Percentiles rank a stretch among this genome's conserved stretches.
These are phyloP conservation scores for Daldinia sp. DNA, from an alignment of 2,329 filamentous ascomycete genomes.

Conservation along the genomic window DNA sequence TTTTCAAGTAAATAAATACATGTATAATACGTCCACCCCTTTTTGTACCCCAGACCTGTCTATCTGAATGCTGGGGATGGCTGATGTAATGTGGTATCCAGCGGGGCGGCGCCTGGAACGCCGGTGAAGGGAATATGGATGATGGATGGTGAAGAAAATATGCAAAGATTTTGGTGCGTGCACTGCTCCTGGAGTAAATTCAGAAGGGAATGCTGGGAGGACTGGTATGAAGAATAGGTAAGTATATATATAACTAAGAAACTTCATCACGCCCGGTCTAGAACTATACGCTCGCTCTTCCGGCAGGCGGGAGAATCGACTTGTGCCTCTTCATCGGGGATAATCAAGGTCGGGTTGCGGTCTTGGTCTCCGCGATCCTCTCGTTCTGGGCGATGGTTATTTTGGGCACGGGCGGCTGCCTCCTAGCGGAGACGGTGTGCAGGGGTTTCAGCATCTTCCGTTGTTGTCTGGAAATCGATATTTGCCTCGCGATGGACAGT, in stretches of 20 bases:
- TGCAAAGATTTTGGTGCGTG: too few species aligned
- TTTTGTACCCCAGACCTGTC: neutral
- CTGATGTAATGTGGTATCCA: neutral
- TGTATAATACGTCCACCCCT: neutral
- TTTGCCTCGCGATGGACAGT: constrained; percentile 73
- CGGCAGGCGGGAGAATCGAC: constrained; percentile 49
- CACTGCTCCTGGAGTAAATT: too few species aligned
- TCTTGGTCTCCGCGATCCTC: constrained; percentile 51
- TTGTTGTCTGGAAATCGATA: constrained; percentile 70
- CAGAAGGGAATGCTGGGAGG: neutral
- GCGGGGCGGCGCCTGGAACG: constrained; percentile 12
- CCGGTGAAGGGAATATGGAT: constrained; percentile 12
- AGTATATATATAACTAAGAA: neutral
- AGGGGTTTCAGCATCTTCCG: constrained; percentile 65
- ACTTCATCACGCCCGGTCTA: constrained; percentile 54
- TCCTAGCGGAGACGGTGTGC: constrained; percentile 45
- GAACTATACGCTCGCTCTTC: constrained; percentile 62
- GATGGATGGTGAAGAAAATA: too few species aligned
- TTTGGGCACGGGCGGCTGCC: constrained; percentile 30
- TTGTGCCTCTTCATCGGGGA: constrained; percentile 47
- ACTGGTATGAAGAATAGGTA: neutral
- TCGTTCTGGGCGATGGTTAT: constrained; percentile 46
- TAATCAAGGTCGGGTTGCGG: constrained; percentile 58
- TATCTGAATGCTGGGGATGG: constrained; percentile 14
- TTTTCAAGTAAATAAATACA: neutral